phyloP scores from a whole-genome alignment of 306 rosid species.

The Dryas octopetala region DNA sequence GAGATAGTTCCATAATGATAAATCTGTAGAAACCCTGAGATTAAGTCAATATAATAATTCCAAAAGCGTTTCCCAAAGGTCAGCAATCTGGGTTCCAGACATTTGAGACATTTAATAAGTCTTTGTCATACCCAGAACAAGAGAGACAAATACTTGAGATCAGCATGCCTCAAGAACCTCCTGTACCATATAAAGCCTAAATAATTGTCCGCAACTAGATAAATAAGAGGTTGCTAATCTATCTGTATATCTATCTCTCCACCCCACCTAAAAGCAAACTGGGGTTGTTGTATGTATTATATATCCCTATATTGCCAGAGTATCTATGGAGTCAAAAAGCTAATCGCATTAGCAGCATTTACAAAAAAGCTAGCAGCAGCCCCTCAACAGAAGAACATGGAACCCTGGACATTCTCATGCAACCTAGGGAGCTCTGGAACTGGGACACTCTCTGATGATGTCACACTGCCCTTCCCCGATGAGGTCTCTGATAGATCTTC shows the following conservation, averaged over 20 bases:
- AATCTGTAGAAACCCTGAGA: not conserved
- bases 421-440: conserved; percentile 72
- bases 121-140: not conserved
- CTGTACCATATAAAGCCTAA: not conserved
- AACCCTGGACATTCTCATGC: conserved; percentile 42
- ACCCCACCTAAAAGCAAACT: conserved; percentile 28
- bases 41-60: too few species aligned
- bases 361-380: conserved; percentile 14
- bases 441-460: conserved; percentile 35
- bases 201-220: conserved; percentile 10
- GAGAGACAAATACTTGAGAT: not conserved
- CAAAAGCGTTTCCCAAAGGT: too few species aligned
- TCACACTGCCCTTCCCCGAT: conserved; percentile 28
- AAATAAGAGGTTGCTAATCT: conserved; percentile 9
- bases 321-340: conserved; percentile 25
- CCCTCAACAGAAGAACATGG: conserved; percentile 86
- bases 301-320: conserved; percentile 17
- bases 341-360: conserved; percentile 21
- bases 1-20: not conserved
- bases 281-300: conserved; percentile 20
- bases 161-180: not conserved
- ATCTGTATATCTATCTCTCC: conserved; percentile 10
- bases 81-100: too few species aligned
- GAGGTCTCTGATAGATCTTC: conserved; percentile 57
- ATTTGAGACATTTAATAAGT: too few species aligned